Evolutionary conservation across 768 basidiomycete species (phyloP), one percentile per base, ranked within the genome.

Genomic region (Fomitopsis pulvina): DNA sequence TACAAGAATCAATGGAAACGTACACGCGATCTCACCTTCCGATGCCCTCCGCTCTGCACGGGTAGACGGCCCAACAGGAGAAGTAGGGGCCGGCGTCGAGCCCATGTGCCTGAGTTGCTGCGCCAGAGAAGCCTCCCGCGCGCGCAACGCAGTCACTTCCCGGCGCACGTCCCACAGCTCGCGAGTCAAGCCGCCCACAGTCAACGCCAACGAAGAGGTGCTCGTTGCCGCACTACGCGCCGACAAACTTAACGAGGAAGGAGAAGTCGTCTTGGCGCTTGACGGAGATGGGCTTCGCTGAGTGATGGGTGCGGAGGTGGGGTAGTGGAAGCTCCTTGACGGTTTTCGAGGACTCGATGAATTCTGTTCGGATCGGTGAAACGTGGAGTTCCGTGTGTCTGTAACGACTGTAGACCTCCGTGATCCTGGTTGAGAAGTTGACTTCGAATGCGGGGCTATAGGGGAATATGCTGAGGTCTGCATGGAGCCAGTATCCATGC

Each of bases 111-210:
- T 46, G 20, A 62, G 54, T 14, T 57, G 53, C 20, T 49, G 47
- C 37, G 56, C 29, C 12, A 60, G 30, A 27, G 34, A 42, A 1
- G 41, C 43, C 41, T 62, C 61, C 12, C 52, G 56, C 7, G 55
- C 63, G 41, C 56, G 58, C 39, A 61, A 47, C 9, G 63, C 60
- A 14, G 61, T 58, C 18, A 62, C 57, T 51, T 62, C 58, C 20
- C 60, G 48, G 2, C 63, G 60, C 5, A 64, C 54, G 42, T 62
- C 61, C 63, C 60, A 60, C 28, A 64, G 39, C 27, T 64, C 58
- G 26, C 63, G 59, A 22, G 51, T 46, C 34, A 37, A 16, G 18
- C 5, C 5, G 6, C 34, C 34, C 34, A 16, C 34, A 18, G 5
- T 14, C 5, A 18, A 37, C 5, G 34, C 14, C 5, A 14, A 5